Conservation (phyloP, 164 flowering plant species). For the Umbilicus rupestris region DNA sequence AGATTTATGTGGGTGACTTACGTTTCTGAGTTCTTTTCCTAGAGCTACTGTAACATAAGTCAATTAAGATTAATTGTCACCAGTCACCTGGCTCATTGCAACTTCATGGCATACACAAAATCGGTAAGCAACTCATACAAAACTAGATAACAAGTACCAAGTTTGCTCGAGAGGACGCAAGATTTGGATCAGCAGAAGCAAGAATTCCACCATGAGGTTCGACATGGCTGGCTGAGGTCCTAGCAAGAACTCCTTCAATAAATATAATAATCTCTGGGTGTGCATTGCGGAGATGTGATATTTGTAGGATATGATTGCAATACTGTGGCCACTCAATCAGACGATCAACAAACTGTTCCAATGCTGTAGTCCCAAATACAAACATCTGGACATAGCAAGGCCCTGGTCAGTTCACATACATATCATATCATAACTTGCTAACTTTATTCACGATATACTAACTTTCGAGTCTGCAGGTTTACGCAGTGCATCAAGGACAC, state of each 20-base stretch:
- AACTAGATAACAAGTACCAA: slow-evolving; percentile 18
- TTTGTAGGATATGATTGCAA: slow-evolving; percentile 95
- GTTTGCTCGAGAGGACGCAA: slow-evolving; percentile 20
- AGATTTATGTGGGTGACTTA: not conserved
- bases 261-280: slow-evolving; percentile 73
- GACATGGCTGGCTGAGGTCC: slow-evolving; percentile 56
- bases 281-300: slow-evolving; percentile 83
- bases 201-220: slow-evolving; percentile 42
- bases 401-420: not conserved
- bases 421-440: not conserved
- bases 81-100: no score
- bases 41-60: no score
- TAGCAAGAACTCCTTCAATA: slow-evolving; percentile 76
- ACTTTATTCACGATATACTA: slow-evolving; percentile 12
- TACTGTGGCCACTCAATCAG: slow-evolving; percentile 96
- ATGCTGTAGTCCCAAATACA: slow-evolving; percentile 77
- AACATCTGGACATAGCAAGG: slow-evolving; percentile 54
- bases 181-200: slow-evolving; percentile 46
- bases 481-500: slow-evolving; percentile 83
- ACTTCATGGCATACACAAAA: not conserved
- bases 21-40: not conserved
- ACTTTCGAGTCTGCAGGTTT: slow-evolving; percentile 97
- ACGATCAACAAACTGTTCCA: slow-evolving; percentile 93
- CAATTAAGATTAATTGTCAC: no score
- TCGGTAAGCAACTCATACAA: not conserved